These are phyloP conservation scores for Mollisia scopiformis DNA, from an alignment of 2,329 filamentous ascomycete genomes.

Conservation along the genomic window DNA sequence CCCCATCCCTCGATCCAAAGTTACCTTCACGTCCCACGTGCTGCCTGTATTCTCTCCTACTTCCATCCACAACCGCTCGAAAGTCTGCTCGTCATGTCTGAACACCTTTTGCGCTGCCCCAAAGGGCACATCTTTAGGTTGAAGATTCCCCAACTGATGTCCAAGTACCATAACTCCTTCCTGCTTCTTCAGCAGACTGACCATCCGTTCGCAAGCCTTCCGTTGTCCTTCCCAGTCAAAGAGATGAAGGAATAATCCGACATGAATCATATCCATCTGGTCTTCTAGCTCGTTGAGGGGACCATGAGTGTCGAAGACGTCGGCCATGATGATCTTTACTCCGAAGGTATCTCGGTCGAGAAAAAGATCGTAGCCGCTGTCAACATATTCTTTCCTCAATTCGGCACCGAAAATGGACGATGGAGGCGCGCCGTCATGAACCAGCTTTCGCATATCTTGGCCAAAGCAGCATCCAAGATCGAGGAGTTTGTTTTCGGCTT, in stretches of 20 bases:
- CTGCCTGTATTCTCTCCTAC: slow-evolving; percentile 28
- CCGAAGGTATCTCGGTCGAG: slow-evolving; percentile 36
- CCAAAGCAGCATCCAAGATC: slow-evolving; percentile 45
- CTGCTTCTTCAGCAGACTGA: slow-evolving; percentile 24
- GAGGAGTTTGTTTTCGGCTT: slow-evolving; percentile 29
- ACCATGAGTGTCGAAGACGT: slow-evolving; percentile 36
- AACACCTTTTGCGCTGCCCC: slow-evolving; percentile 1
- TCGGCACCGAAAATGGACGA: slow-evolving; percentile 38
- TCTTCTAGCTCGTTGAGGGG: slow-evolving; percentile 39
- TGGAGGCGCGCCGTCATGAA: slow-evolving; percentile 39
- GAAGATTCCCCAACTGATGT: not conserved
- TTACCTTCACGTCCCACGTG: slow-evolving; percentile 26
- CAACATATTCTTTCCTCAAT: slow-evolving; percentile 36
- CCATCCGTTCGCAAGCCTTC: slow-evolving; percentile 12
- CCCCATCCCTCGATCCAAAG: not conserved
- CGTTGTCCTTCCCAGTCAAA: slow-evolving; percentile 39
- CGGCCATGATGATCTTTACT: slow-evolving; percentile 38
- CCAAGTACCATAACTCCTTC: slow-evolving; percentile 11
- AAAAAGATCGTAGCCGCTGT: slow-evolving; percentile 43
- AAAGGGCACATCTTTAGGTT: not conserved
- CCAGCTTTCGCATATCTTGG: slow-evolving; percentile 43
- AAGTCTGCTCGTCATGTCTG: slow-evolving; percentile 23
- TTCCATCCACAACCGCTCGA: slow-evolving; percentile 24
- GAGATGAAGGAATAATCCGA: slow-evolving; percentile 20
- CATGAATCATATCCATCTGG: slow-evolving; percentile 23